Conservation (phyloP, 495 filamentous ascomycete genomes). For the Xanthoparmelia taractica region DNA sequence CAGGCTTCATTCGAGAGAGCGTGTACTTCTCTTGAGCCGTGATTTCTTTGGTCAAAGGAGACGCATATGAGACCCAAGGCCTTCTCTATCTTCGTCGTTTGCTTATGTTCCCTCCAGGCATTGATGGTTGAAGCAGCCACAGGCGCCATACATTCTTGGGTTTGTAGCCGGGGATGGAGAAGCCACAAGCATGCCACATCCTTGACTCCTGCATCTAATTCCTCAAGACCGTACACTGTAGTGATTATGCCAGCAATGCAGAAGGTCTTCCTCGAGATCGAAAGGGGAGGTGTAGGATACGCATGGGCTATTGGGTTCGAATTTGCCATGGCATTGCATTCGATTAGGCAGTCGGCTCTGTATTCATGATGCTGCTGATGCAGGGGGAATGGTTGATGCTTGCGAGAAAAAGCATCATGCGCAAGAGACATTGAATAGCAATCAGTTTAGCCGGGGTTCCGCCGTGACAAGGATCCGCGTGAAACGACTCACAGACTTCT, state of each 20-base stretch:
- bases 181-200: conserved; percentile 74
- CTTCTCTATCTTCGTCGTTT: conserved; percentile 23
- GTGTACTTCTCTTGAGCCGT: conserved; percentile 62
- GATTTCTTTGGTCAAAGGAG: conserved; percentile 84
- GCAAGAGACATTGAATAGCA: no score
- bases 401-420: no score
- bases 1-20: conserved; percentile 60
- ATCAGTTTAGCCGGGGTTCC: not conserved
- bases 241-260: conserved; percentile 69
- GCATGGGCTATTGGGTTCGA: conserved; percentile 31
- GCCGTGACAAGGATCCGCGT: no score
- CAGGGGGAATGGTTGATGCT: no score
- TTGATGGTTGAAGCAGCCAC: conserved; percentile 48
- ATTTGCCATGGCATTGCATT: conserved; percentile 14
- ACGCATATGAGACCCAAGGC: conserved; percentile 61
- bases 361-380: not conserved
- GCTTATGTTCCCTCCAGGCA: conserved; percentile 46
- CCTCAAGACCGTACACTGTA: conserved; percentile 69
- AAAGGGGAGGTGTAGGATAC: conserved; percentile 28
- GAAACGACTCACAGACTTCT: no score
- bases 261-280: conserved; percentile 53
- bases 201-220: conserved; percentile 46
- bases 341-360: not conserved
- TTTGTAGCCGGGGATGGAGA: conserved; percentile 66
- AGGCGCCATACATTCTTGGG: conserved; percentile 60